phyloP scores from a whole-genome alignment of 2,329 filamentous ascomycete species.

The Fusarium incarnatum region DNA sequence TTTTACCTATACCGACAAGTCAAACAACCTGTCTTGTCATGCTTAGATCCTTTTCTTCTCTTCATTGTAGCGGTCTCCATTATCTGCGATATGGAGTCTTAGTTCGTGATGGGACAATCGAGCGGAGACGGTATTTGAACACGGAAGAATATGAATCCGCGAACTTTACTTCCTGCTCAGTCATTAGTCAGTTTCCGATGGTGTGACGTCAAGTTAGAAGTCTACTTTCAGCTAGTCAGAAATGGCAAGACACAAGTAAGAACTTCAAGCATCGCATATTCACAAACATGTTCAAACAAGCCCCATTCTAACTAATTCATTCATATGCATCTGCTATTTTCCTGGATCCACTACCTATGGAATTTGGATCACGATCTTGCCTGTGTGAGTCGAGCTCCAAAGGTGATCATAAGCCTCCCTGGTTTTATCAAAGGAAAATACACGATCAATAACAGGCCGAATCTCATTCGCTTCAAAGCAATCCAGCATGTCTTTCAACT shows the following conservation, averaged over 20 bases:
- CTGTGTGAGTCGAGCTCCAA: constrained; percentile 25
- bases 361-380: constrained; percentile 22
- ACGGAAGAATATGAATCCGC: background rate
- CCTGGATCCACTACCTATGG: background rate
- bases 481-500: constrained; percentile 26
- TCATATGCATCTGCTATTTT: too few relatives aligned
- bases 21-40: background rate
- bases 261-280: too few relatives aligned
- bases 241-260: too few relatives aligned
- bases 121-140: background rate
- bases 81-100: background rate
- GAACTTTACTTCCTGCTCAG: too few relatives aligned
- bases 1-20: background rate
- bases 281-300: too few relatives aligned
- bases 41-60: background rate
- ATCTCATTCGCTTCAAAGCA: constrained; percentile 26
- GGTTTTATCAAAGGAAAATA: constrained; percentile 11
- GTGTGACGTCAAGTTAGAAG: background rate
- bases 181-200: background rate
- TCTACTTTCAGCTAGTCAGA: too few relatives aligned
- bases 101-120: background rate
- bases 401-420: constrained; percentile 19
- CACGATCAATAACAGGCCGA: constrained; percentile 13
- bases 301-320: too few relatives aligned
- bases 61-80: background rate